Percentiles rank a stretch among this genome's conserved stretches.
These are phyloP conservation scores for Synchytrium microbalum DNA, from an alignment of 371 early-diverging fungal species.

Conservation along the genomic window DNA sequence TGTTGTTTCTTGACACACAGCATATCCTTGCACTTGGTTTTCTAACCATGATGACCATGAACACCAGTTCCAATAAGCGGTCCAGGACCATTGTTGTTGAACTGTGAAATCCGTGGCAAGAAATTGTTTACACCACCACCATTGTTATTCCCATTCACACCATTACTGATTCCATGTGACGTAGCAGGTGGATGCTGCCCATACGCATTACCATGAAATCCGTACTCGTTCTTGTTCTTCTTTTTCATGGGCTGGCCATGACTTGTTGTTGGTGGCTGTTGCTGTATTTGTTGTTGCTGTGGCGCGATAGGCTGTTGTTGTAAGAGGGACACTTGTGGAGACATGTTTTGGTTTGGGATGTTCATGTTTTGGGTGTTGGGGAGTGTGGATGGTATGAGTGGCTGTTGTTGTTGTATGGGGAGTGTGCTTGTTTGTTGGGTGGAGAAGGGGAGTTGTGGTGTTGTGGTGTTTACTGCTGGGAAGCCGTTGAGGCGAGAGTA, in stretches of 20 bases:
- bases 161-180: too few relatives aligned
- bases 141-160: too few relatives aligned
- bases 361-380: background rate
- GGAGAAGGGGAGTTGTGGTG: background rate
- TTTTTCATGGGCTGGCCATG: background rate
- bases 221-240: background rate
- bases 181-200: too few relatives aligned
- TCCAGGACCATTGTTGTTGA: too few relatives aligned
- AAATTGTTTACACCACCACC: too few relatives aligned
- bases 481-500: background rate
- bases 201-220: too few relatives aligned
- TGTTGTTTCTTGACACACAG: too few relatives aligned
- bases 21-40: too few relatives aligned
- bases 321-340: background rate
- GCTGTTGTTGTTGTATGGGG: background rate
- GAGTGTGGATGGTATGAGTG: background rate
- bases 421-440: background rate
- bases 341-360: background rate
- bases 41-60: too few relatives aligned
- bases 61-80: too few relatives aligned
- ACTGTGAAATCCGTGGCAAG: too few relatives aligned
- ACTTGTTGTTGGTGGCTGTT: background rate
- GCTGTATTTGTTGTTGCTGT: background rate
- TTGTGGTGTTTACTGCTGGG: background rate
- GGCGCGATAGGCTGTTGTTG: background rate